A percentile compares a stretch with the other conserved stretches of the same genome.
Conservation (phyloP, 495 filamentous ascomycete genomes). For the Xylaria acuta region DNA sequence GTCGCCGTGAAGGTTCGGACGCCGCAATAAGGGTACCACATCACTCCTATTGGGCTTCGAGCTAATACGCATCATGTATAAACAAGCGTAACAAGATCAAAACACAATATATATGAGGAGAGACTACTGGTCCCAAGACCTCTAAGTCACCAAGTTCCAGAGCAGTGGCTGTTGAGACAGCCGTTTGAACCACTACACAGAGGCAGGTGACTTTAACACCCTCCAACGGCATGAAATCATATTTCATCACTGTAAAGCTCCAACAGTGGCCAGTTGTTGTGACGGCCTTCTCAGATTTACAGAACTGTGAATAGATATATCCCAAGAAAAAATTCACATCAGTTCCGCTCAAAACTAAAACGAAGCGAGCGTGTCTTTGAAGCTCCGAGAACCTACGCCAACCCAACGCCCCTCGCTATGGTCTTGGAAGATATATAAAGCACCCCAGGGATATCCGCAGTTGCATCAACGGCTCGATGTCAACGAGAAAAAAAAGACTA, state of each 20-base stretch:
- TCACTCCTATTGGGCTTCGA: neutral
- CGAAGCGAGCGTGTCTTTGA: slow-evolving; percentile 7
- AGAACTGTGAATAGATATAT: slow-evolving; percentile 5
- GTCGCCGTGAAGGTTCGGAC: neutral
- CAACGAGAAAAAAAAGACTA: neutral
- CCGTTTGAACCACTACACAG: neutral
- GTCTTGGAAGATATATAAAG: slow-evolving; percentile 5
- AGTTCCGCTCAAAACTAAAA: slow-evolving; percentile 13
- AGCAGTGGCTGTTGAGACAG: neutral
- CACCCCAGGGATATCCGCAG: slow-evolving; percentile 13
- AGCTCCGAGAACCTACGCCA: slow-evolving; percentile 3
- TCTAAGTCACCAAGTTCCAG: neutral
- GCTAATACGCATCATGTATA: neutral
- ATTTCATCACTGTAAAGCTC: neutral
- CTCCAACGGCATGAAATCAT: neutral
- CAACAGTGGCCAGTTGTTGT: neutral
- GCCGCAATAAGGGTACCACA: neutral
- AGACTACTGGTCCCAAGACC: neutral
- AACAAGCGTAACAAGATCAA: neutral
- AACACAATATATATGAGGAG: neutral
- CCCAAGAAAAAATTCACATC: neutral
- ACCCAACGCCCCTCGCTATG: slow-evolving; percentile 26
- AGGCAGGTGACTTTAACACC: neutral
- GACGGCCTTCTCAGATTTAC: neutral
- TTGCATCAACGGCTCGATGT: neutral